phyloP scores from a whole-genome alignment of 495 filamentous ascomycete genomes.

The Chaetomidium leptoderma region DNA sequence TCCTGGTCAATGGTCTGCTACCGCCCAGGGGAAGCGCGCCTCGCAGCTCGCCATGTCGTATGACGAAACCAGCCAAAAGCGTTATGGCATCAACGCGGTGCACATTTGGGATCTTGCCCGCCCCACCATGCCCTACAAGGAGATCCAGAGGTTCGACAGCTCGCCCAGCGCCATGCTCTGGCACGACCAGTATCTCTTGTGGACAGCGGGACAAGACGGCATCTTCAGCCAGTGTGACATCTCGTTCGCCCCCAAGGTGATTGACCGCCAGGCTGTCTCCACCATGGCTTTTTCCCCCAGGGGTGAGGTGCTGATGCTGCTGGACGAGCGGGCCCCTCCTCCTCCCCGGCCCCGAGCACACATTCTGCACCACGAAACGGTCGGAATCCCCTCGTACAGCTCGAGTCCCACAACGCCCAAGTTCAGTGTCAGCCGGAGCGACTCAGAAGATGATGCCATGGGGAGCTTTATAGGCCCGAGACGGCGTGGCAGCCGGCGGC shows the following conservation, averaged over 20 bases:
- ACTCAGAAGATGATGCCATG: conserved; percentile 62
- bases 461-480: conserved; percentile 56
- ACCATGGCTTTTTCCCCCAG: conserved; percentile 56
- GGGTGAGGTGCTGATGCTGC: conserved; percentile 56
- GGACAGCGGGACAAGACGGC: conserved; percentile 83
- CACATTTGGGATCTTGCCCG: conserved; percentile 92
- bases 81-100: conserved; percentile 61
- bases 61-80: conserved; percentile 47
- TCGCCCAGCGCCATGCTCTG: conserved; percentile 77
- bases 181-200: conserved; percentile 85
- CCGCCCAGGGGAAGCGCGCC: conserved; percentile 57
- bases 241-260: conserved; percentile 71
- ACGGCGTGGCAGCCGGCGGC: conserved; percentile 36
- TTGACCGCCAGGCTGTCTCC: conserved; percentile 65
- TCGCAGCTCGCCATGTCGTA: conserved; percentile 53
- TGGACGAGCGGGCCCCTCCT: conserved; percentile 47
- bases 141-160: conserved; percentile 69
- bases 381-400: conserved; percentile 37
- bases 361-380: conserved; percentile 27
- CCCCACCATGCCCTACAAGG: conserved; percentile 79
- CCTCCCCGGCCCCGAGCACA: conserved; percentile 38
- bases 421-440: conserved; percentile 57
- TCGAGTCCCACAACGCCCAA: conserved; percentile 42
- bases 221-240: conserved; percentile 86
- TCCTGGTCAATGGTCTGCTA: conserved; percentile 69